These are phyloP conservation scores for Heterobasidion annosum DNA, from an alignment of 1,284 basidiomycete genomes.

Conservation along the genomic window DNA sequence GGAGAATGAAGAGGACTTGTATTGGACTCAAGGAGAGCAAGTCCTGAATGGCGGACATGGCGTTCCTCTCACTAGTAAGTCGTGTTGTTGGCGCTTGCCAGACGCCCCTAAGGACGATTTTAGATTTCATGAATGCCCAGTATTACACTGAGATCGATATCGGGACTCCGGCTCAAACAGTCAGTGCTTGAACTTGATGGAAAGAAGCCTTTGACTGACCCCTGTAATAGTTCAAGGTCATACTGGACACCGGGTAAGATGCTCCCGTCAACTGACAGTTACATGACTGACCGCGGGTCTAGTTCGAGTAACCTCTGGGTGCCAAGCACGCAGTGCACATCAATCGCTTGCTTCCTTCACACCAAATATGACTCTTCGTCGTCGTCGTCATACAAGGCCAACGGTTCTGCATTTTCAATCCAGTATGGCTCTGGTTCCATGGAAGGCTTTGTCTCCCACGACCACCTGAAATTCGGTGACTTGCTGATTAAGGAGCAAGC, in stretches of 20 bases:
- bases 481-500: constrained; percentile 71
- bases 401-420: constrained; percentile 89
- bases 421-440: constrained; percentile 96
- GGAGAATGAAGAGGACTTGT: constrained; percentile 55
- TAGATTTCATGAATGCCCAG: constrained; percentile 97
- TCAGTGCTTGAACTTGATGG: constrained; percentile 20
- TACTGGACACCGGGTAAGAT: constrained; percentile 74
- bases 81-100: neutral
- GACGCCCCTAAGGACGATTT: neutral
- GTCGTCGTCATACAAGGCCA: constrained; percentile 87
- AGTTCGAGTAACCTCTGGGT: constrained; percentile 94
- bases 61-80: constrained; percentile 87
- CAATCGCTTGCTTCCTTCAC: constrained; percentile 98
- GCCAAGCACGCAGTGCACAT: constrained; percentile 82
- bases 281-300: constrained; percentile 1
- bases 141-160: constrained; percentile 89
- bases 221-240: constrained; percentile 64
- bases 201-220: neutral
- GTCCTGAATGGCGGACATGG: constrained; percentile 70
- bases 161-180: constrained; percentile 73
- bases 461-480: constrained; percentile 81
- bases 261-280: neutral
- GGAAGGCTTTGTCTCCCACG: constrained; percentile 92
- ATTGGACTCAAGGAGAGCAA: constrained; percentile 77
- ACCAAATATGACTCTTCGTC: constrained; percentile 83